Percentiles rank a stretch among this genome's conserved stretches.
Evolutionary conservation across 1,139 yeast genomes (phyloP).

Genomic region (Debaryomycetaceae sp.): DNA sequence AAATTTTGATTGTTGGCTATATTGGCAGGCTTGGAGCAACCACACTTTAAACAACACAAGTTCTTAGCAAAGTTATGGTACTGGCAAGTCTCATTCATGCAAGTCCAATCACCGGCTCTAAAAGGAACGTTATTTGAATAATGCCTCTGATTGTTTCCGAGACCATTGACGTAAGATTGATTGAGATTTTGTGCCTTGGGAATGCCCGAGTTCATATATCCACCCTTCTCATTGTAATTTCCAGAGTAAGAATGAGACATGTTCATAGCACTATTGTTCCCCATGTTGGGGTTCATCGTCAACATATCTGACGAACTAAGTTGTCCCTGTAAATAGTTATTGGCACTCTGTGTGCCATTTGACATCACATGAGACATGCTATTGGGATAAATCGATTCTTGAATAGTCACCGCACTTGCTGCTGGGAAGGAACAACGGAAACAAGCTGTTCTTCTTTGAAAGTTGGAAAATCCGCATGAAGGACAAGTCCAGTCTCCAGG

Average conservation of each 20-base stretch:
- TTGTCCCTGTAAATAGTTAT: slow-evolving; percentile 5
- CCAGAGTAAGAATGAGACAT: slow-evolving; percentile 8
- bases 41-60: slow-evolving; percentile 81
- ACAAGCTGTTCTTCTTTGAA: slow-evolving; percentile 92
- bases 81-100: slow-evolving; percentile 70
- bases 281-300: slow-evolving; percentile 9
- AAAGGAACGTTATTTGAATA: slow-evolving; percentile 65
- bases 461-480: slow-evolving; percentile 91
- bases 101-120: slow-evolving; percentile 97
- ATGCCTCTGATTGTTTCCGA: slow-evolving; percentile 13
- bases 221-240: slow-evolving; percentile 1
- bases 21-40: slow-evolving; percentile 64
- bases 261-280: slow-evolving; percentile 13
- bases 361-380: slow-evolving; percentile 3
- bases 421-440: slow-evolving; percentile 91
- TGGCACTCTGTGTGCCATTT: slow-evolving; percentile 7
- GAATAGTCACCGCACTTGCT: slow-evolving; percentile 64
- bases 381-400: slow-evolving; percentile 38
- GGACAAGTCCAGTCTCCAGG: slow-evolving; percentile 99
- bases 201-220: background rate
- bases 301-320: slow-evolving; percentile 9
- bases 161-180: slow-evolving; percentile 5
- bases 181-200: slow-evolving; percentile 1
- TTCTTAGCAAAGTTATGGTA: slow-evolving; percentile 95
- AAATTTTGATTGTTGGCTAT: slow-evolving; percentile 13